Evolutionary conservation across 805 yeast species (phyloP).

Genomic region (Metschnikowia reukaufii): DNA sequence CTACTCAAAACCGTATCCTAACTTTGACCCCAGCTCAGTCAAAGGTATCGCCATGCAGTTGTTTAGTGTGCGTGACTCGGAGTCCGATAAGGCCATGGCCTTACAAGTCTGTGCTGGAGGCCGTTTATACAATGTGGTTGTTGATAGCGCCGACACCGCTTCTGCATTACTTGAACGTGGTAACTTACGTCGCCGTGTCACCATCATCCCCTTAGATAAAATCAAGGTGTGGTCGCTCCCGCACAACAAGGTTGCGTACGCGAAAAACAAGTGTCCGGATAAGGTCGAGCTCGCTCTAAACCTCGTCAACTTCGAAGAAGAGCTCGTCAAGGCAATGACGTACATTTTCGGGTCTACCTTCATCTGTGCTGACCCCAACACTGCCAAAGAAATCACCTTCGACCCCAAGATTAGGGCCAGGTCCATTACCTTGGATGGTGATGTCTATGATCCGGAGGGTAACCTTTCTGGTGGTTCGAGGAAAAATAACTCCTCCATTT

Average conservation of each 20-base stretch:
- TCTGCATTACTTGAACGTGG: conserved; percentile 78
- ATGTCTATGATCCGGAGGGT: conserved; percentile 94
- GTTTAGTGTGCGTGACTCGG: conserved; percentile 59
- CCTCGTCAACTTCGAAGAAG: conserved; percentile 69
- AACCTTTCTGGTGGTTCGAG: conserved; percentile 94
- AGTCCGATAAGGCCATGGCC: conserved; percentile 69
- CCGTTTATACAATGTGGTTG: conserved; percentile 83
- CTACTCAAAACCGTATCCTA: conserved; percentile 61
- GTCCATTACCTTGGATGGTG: conserved; percentile 90
- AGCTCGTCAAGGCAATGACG: conserved; percentile 79
- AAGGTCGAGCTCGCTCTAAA: conserved; percentile 89
- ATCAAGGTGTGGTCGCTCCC: conserved; percentile 63
- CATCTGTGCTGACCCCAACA: conserved; percentile 80
- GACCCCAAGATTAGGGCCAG: conserved; percentile 76
- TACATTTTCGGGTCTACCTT: conserved; percentile 90
- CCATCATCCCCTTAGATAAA: conserved; percentile 89
- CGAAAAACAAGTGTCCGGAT: conserved; percentile 76
- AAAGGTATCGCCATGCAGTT: conserved; percentile 90
- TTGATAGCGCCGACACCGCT: conserved; percentile 85
- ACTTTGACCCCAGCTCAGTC: conserved; percentile 62
- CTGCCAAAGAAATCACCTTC: conserved; percentile 87
- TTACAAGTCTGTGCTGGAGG: conserved; percentile 95
- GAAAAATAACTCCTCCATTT: conserved; percentile 53
- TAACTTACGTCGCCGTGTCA: conserved; percentile 74
- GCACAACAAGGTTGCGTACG: conserved; percentile 53